Conservation (phyloP, 352 stramenopile genomes). For the Phytophthora capsici region DNA sequence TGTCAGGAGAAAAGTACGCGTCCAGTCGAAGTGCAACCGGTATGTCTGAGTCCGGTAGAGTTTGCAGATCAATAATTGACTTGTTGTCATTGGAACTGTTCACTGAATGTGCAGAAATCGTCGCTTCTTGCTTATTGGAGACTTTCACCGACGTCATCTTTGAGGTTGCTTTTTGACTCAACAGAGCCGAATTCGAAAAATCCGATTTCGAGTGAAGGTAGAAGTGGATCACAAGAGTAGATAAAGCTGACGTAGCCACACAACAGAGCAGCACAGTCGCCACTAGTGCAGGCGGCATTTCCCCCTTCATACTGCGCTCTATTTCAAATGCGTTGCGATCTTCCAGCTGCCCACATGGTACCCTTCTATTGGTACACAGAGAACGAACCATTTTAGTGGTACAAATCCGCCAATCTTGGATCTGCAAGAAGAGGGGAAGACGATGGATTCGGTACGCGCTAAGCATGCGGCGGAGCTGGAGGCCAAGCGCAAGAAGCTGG, state of each 20-base stretch:
- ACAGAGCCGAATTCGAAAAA: neutral
- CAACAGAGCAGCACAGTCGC: slow-evolving; percentile 54
- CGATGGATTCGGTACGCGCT: slow-evolving; percentile 76
- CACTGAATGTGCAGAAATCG: slow-evolving; percentile 1
- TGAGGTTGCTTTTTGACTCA: neutral
- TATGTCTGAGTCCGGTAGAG: slow-evolving; percentile 32
- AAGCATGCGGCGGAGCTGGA: slow-evolving; percentile 88
- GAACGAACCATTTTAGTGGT: neutral
- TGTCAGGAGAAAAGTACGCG: slow-evolving; percentile 56
- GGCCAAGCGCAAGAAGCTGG: slow-evolving; percentile 90
- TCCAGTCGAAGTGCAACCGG: slow-evolving; percentile 51
- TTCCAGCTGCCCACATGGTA: neutral
- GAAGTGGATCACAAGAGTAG: slow-evolving; percentile 47
- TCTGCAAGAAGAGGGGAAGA: slow-evolving; percentile 9
- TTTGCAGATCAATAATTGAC: slow-evolving; percentile 38
- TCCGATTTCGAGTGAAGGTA: slow-evolving; percentile 33
- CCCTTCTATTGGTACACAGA: neutral
- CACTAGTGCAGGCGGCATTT: slow-evolving; percentile 19
- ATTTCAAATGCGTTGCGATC: slow-evolving; percentile 11
- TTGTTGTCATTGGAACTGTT: neutral
- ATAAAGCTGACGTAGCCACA: slow-evolving; percentile 40
- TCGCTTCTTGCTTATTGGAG: neutral
- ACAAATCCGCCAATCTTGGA: neutral
- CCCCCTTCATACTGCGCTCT: neutral
- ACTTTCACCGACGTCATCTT: neutral